A percentile compares a stretch with the other conserved stretches of the same genome.
Evolutionary conservation across 352 stramenopile species (phyloP).

Genomic region (Phytophthora lateralis): DNA sequence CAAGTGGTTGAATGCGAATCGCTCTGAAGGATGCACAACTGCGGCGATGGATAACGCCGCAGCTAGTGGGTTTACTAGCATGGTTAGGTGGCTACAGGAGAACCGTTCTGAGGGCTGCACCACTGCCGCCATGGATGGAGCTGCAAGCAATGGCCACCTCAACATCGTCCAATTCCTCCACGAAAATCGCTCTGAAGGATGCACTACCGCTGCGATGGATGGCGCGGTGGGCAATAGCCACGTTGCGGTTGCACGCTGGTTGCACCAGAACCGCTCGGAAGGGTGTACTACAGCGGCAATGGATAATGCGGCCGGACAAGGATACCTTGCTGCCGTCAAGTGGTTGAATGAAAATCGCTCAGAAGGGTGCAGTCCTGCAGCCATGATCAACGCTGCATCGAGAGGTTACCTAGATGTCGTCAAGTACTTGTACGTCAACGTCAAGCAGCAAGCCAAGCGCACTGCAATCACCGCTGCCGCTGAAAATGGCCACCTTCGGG

Average conservation of each 20-base stretch:
- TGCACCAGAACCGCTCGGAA: conserved; percentile 20
- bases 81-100: conserved; percentile 7
- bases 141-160: conserved; percentile 6
- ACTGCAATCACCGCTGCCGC: conserved; percentile 15
- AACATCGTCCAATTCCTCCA: conserved; percentile 14
- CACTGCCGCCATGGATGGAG: conserved; percentile 19
- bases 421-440: conserved; percentile 22
- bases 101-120: conserved; percentile 19
- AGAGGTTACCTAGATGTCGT: conserved; percentile 29
- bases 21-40: conserved; percentile 10
- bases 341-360: conserved; percentile 22
- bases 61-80: not conserved
- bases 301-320: conserved; percentile 13
- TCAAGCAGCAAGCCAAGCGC: conserved; percentile 14
- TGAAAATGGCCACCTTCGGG: conserved; percentile 18
- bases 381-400: conserved; percentile 19
- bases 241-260: conserved; percentile 3
- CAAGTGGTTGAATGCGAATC: conserved; percentile 17
- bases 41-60: conserved; percentile 18
- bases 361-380: conserved; percentile 22
- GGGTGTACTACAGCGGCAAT: conserved; percentile 28
- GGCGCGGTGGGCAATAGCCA: conserved; percentile 14
- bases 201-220: conserved; percentile 23
- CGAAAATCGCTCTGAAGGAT: conserved; percentile 19
- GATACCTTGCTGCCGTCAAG: conserved; percentile 9